A percentile compares a stretch with the other conserved stretches of the same genome.
These are phyloP conservation scores for Starmerella floris DNA, from an alignment of 805 yeast genomes.

Conservation along the genomic window DNA sequence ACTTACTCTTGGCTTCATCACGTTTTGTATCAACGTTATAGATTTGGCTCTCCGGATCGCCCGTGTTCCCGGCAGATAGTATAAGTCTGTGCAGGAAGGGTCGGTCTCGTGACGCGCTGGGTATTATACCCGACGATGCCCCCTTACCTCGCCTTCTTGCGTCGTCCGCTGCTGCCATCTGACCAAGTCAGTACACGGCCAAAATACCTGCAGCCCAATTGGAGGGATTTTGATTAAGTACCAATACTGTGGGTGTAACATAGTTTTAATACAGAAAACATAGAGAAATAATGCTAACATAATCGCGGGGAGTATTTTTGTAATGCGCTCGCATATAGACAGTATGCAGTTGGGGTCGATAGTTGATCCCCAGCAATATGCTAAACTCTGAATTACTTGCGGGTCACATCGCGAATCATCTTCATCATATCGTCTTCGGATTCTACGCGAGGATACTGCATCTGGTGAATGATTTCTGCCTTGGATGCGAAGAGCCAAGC, in stretches of 20 bases:
- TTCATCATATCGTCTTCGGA: conserved; percentile 16
- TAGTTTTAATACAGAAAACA: neutral
- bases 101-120: too few relatives aligned
- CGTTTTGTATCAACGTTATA: neutral
- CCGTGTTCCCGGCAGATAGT: neutral
- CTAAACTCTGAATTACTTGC: neutral
- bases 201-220: too few relatives aligned
- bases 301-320: too few relatives aligned
- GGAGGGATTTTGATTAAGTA: too few relatives aligned
- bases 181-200: too few relatives aligned
- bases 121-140: too few relatives aligned
- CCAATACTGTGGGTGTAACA: too few relatives aligned
- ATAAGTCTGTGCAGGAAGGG: too few relatives aligned
- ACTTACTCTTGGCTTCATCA: conserved; percentile 17
- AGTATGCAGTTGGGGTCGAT: too few relatives aligned
- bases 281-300: neutral
- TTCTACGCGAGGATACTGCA: conserved; percentile 11
- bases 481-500: conserved; percentile 41
- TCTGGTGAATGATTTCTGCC: conserved; percentile 33
- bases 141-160: too few relatives aligned
- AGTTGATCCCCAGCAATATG: too few relatives aligned
- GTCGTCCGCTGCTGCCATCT: too few relatives aligned
- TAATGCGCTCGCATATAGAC: neutral
- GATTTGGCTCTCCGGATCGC: neutral
- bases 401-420: conserved; percentile 11